Conservation (phyloP, 1,139 yeast species). For the Pichia sp. region DNA sequence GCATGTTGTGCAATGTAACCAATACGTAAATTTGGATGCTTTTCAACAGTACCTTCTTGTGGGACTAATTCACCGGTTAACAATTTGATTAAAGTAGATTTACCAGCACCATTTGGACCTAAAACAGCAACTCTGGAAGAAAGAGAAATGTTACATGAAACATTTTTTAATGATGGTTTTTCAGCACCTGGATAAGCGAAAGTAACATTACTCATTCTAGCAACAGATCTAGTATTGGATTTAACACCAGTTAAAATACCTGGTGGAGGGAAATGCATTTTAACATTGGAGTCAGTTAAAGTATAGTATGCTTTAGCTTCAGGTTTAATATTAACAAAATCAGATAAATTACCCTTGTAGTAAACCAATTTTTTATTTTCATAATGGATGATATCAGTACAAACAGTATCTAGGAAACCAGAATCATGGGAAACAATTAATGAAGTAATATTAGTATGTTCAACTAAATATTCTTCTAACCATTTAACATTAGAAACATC, state of each 20-base stretch:
- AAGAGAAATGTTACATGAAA: conserved; percentile 81
- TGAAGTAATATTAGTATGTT: conserved; percentile 82
- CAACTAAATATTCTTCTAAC: conserved; percentile 81
- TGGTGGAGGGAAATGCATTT: conserved; percentile 98
- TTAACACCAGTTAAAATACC: conserved; percentile 95
- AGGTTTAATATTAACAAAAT: conserved; percentile 85
- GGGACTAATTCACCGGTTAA: conserved; percentile 91
- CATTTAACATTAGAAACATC: conserved; percentile 92
- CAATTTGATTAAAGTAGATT: conserved; percentile 87
- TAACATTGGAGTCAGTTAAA: conserved; percentile 85
- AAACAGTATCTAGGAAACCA: conserved; percentile 90
- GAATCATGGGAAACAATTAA: conserved; percentile 97
- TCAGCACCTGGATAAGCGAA: conserved; percentile 86
- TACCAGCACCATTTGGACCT: conserved; percentile 99
- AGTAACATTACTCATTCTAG: conserved; percentile 79
- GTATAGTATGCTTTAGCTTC: conserved; percentile 97
- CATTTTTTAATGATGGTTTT: conserved; percentile 73
- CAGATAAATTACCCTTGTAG: conserved; percentile 93
- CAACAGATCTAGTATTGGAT: conserved; percentile 92
- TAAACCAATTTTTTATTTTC: conserved; percentile 92
- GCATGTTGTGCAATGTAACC: conserved; percentile 99
- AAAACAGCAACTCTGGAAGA: conserved; percentile 94
- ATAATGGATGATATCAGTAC: conserved; percentile 95
- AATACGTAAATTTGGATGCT: conserved; percentile 95
- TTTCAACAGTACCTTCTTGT: conserved; percentile 82